Evolutionary conservation across 164 flowering plant genomes (phyloP).

Genomic region (Malania oleifera): DNA sequence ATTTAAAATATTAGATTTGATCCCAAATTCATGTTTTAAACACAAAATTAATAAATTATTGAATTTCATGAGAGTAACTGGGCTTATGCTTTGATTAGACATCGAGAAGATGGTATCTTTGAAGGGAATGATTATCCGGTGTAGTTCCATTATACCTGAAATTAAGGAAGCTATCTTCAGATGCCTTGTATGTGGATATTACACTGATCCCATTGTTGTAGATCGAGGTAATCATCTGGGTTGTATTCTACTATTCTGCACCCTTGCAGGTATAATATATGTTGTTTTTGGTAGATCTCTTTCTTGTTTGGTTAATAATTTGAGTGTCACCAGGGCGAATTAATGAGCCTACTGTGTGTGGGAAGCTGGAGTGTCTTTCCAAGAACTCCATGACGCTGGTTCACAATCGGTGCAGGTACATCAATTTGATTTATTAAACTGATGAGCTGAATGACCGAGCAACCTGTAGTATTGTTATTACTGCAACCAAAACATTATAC

Average conservation of each 20-base stretch:
- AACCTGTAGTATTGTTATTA: not conserved
- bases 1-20: too few relatives aligned
- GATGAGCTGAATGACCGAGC: not conserved
- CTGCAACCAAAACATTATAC: too few relatives aligned
- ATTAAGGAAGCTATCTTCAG: slow-evolving; percentile 89
- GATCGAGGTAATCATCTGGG: slow-evolving; percentile 63
- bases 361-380: slow-evolving; percentile 70
- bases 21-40: too few relatives aligned
- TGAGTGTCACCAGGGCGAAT: slow-evolving; percentile 54
- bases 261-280: too few relatives aligned
- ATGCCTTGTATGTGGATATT: slow-evolving; percentile 86
- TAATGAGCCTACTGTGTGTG: slow-evolving; percentile 68
- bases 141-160: slow-evolving; percentile 92
- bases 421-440: not conserved
- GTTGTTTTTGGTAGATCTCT: too few relatives aligned
- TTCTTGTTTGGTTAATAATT: slow-evolving; percentile 8
- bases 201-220: slow-evolving; percentile 73
- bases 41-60: too few relatives aligned
- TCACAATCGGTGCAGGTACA: slow-evolving; percentile 94
- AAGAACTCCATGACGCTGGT: slow-evolving; percentile 81
- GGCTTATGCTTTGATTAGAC: slow-evolving; percentile 36
- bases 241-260: too few relatives aligned
- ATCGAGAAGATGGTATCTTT: slow-evolving; percentile 94
- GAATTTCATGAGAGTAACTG: too few relatives aligned
- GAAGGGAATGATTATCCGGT: slow-evolving; percentile 93